Base-by-base conservation (phyloP, 2,329 filamentous ascomycete genomes). In the Fulvia fulva region DNA sequence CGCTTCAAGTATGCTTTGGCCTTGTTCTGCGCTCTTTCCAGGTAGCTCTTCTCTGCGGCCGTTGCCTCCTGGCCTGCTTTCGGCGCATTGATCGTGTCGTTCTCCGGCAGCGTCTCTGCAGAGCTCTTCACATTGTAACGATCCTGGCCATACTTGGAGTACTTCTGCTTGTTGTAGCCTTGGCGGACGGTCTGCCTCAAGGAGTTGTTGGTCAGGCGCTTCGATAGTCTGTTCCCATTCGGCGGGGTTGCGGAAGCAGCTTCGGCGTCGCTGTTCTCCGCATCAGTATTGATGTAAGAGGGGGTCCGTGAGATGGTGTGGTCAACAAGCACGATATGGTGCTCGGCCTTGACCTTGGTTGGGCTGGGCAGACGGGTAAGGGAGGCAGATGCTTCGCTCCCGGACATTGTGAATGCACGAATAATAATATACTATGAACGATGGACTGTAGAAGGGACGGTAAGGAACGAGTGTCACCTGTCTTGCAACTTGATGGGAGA, bases 321-420 rank as follows among this genome's bases (percentile, higher is more conserved):
- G 71, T 90, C 87, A 64, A 89, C 78, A 37, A 92, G 82, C 64
- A 71, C 75, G 69, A 92, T 91, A 71, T 87, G 85, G 73, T 90
- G 88, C 67, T 70, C 63, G 52, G 58, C 62, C 57, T 67, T 63
- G 57, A 67, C 60, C 22, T 57, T 53, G 58, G 63, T 55, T 53
- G 67, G 49, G 62, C 61, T 62, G 53, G 60, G 65, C 46, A 68
- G 51, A 47, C 61, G 59, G 37, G 63, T 61, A 55, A 63, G 62
- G 53, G 68, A 62, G 49, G 67, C 56, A 14, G 64, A 59, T 25
- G 59, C 51, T 53, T 66, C 60, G 55, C 28, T 37, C 12, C 23
- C 50, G 58, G 69, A 70, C 64, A 69, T 69, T 62, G 53, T 60
- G 56, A 46, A 46, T 32, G 28, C 43, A 56, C 56, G 26, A 55